Percentiles rank a stretch among this genome's conserved stretches.
These are phyloP conservation scores for Alternaria consortialis DNA, from an alignment of 2,329 filamentous ascomycete species.

Conservation along the genomic window DNA sequence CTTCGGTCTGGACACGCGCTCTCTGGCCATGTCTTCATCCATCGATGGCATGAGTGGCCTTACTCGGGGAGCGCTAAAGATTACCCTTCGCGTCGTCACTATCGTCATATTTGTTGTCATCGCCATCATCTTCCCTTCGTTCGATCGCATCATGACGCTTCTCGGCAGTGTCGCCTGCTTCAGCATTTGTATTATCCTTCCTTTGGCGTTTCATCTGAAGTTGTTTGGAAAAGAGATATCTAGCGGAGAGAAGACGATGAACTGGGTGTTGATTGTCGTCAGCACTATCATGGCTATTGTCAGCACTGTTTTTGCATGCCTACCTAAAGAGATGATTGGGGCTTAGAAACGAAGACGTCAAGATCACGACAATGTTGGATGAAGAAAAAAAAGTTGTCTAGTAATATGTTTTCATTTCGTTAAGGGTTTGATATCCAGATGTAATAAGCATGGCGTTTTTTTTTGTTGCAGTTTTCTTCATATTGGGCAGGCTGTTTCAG, in stretches of 20 bases:
- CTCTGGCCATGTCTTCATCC: slow-evolving; percentile 59
- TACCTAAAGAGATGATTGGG: slow-evolving; percentile 71
- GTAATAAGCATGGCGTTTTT: slow-evolving; percentile 14
- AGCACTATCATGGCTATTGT: slow-evolving; percentile 75
- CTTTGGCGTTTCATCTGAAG: slow-evolving; percentile 87
- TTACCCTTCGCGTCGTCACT: slow-evolving; percentile 70
- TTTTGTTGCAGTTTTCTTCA: neutral
- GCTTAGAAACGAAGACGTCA: slow-evolving; percentile 5
- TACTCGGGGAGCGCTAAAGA: slow-evolving; percentile 67
- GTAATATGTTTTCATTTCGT: slow-evolving; percentile 1
- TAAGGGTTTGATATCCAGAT: slow-evolving; percentile 8
- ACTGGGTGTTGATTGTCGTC: slow-evolving; percentile 73
- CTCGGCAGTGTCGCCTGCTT: slow-evolving; percentile 92
- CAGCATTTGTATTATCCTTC: slow-evolving; percentile 91
- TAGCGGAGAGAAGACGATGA: slow-evolving; percentile 68
- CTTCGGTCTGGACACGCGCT: slow-evolving; percentile 71
- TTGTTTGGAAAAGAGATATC: slow-evolving; percentile 80
- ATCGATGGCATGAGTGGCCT: slow-evolving; percentile 64
- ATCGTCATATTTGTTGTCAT: slow-evolving; percentile 79
- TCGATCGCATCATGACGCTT: slow-evolving; percentile 90
- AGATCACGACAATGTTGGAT: neutral
- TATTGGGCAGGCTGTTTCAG: slow-evolving; percentile 11
- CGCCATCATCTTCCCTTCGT: slow-evolving; percentile 76
- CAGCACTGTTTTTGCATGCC: slow-evolving; percentile 86
- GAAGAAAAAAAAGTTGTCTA: neutral